phyloP scores from a whole-genome alignment of 371 early-diverging fungal species.

The Syncephalis fuscata region DNA sequence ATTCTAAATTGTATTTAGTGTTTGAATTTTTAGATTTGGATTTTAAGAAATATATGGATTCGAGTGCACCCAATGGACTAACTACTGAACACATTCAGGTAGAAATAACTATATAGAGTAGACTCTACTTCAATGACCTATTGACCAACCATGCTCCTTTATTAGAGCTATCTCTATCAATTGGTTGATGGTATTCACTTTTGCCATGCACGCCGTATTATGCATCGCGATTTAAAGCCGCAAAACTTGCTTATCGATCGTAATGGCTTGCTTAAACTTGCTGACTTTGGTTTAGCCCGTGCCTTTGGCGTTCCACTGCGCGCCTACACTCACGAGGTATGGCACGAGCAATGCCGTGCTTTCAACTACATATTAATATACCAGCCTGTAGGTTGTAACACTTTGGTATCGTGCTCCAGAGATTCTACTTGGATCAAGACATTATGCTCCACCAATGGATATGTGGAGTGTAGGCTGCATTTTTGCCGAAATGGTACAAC shows the following conservation, averaged over 20 bases:
- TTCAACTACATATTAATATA: constrained; percentile 9
- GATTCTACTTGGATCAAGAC: constrained; percentile 75
- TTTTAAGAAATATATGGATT: constrained; percentile 87
- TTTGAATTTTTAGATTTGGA: constrained; percentile 96
- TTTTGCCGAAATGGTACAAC: constrained; percentile 86
- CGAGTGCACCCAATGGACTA: background rate
- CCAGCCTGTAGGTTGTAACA: constrained; percentile 69
- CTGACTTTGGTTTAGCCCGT: constrained; percentile 91
- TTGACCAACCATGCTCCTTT: background rate
- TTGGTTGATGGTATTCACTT: constrained; percentile 64
- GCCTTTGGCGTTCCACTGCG: constrained; percentile 80
- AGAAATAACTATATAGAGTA: too few species aligned
- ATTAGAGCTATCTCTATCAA: constrained; percentile 82
- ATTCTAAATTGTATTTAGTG: constrained; percentile 84
- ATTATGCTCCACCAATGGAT: constrained; percentile 89
- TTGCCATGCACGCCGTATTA: constrained; percentile 75
- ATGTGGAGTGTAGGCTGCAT: constrained; percentile 98
- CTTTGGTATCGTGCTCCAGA: constrained; percentile 98
- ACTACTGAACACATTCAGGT: constrained; percentile 6
- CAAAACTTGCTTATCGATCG: constrained; percentile 89
- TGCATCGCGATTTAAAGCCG: constrained; percentile 89
- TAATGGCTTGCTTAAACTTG: constrained; percentile 71
- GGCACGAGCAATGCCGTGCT: background rate
- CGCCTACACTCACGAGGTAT: constrained; percentile 76
- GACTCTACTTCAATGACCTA: too few species aligned